A percentile compares a stretch with the other conserved stretches of the same genome.
These are phyloP conservation scores for Umbilicus rupestris DNA, from an alignment of 164 flowering plant genomes.

Conservation along the genomic window DNA sequence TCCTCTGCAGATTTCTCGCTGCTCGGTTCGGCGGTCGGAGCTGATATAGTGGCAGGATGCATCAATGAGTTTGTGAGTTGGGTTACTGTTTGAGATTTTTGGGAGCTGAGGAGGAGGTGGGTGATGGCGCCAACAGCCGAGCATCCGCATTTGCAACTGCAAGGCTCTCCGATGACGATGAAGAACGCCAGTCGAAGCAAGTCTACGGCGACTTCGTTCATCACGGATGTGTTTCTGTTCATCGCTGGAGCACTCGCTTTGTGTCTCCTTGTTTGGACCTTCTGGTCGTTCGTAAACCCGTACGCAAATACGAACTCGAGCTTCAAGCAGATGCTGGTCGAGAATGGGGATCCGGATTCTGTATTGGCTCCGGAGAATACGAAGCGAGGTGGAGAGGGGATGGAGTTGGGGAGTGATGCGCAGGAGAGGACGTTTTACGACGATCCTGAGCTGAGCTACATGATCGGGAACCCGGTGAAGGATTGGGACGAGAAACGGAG, in stretches of 20 bases:
- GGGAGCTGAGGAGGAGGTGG: background rate
- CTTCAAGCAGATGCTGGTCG: background rate
- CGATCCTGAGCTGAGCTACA: slow-evolving; percentile 35
- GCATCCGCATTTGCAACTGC: slow-evolving; percentile 8
- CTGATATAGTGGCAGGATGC: no score
- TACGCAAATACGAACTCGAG: background rate
- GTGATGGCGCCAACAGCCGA: background rate
- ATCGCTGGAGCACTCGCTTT: slow-evolving; percentile 41
- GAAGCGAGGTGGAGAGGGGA: background rate
- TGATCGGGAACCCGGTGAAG: slow-evolving; percentile 26
- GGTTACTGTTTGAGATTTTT: background rate
- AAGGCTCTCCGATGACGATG: slow-evolving; percentile 31
- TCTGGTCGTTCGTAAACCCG: slow-evolving; percentile 26
- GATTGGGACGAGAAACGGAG: slow-evolving; percentile 54
- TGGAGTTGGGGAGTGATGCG: slow-evolving; percentile 23
- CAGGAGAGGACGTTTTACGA: slow-evolving; percentile 37
- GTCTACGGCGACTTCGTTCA: slow-evolving; percentile 15
- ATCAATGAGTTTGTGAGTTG: background rate
- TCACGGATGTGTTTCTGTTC: slow-evolving; percentile 23
- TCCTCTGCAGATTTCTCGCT: background rate
- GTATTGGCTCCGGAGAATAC: background rate
- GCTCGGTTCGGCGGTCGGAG: background rate
- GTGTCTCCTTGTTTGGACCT: slow-evolving; percentile 40
- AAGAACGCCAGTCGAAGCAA: slow-evolving; percentile 14
- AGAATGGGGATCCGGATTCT: no score